Percentiles rank a stretch among this genome's conserved stretches.
phyloP scores from a whole-genome alignment of 164 flowering plant genomes.

The Vitis labrusca region DNA sequence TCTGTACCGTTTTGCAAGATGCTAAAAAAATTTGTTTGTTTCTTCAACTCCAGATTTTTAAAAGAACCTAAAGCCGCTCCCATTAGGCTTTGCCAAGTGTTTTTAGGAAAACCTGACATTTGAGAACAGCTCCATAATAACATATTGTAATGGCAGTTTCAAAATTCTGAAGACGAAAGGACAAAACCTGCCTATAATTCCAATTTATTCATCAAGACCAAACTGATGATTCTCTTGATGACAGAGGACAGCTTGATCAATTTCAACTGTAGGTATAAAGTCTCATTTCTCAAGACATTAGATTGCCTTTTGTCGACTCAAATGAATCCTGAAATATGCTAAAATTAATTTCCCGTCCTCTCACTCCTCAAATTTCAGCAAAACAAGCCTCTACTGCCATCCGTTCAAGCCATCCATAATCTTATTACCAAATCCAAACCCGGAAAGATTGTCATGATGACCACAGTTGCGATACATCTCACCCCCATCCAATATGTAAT shows the following conservation, averaged over 20 bases:
- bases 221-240: no score
- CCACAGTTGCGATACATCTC: constrained; percentile 97
- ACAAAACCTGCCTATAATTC: no score
- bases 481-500: constrained; percentile 86
- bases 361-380: no score
- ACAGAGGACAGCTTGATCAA: no score
- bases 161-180: no score
- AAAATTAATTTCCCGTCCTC: no score
- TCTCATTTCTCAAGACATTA: no score
- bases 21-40: constrained; percentile 37
- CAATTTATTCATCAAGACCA: no score
- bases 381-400: constrained; percentile 69
- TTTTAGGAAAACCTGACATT: constrained; percentile 43
- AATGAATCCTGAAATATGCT: no score
- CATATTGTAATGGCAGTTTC: no score
- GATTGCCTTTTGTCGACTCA: no score
- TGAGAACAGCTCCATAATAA: constrained; percentile 18
- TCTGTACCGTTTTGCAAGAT: constrained; percentile 55
- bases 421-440: constrained; percentile 86
- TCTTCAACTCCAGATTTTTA: constrained; percentile 28
- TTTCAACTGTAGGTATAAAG: no score
- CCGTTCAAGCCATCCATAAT: constrained; percentile 73
- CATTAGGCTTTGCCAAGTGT: constrained; percentile 65
- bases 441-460: constrained; percentile 66
- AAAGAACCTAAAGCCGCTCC: constrained; percentile 71